Evolutionary conservation across 2,329 filamentous ascomycete genomes (phyloP), one percentile per base, ranked within the genome.

Genomic region (Ascochyta clinopodiicola): DNA sequence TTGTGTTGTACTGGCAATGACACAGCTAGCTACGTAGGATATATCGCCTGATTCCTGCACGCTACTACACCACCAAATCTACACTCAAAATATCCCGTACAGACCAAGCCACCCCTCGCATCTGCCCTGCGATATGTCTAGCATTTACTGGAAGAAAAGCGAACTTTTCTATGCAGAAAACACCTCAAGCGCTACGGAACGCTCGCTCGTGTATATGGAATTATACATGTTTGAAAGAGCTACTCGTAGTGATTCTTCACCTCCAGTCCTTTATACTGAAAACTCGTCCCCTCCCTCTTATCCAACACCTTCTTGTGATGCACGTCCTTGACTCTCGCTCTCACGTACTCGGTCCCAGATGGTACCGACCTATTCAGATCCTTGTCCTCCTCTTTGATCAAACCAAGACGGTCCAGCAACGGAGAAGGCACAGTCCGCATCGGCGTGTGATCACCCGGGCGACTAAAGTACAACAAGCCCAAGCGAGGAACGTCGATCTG

Each of bases 311-410:
- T 76, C 68, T 78, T 80, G 50, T 79, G 56, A 61, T 81, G 79
- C 31, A 81, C 78, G 59, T 81, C 78, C 64, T 75, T 79, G 22
- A 80, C 79, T 8, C 79, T 68, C 1, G 78, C 79, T 2, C 79
- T 73, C 12, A 81, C 78, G 51, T 80, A 81, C 38, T 80, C 78
- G 1, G 76, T 79, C 0, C 79, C 79, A 1, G 74, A 74, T 0
- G 76, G 70, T 1, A 75, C 73, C 5, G 71, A 69, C 32, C 61
- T 64, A 34, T 63, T 74, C 1, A 68, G 49, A 53, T 77, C 68
- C 51, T 76, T 77, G 51, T 80, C 76, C 31, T 77, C 74, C 4
- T 76, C 75, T 1, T 70, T 72, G 29, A 79, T 64, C 2, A 79
- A 63, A 0, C 76, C 78, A 4, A 61, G 36, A 2, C 25, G 70